A percentile compares a stretch with the other conserved stretches of the same genome.
These are phyloP conservation scores for Sphaerostilbella broomeana DNA, from an alignment of 2,329 filamentous ascomycete species.

Conservation along the genomic window DNA sequence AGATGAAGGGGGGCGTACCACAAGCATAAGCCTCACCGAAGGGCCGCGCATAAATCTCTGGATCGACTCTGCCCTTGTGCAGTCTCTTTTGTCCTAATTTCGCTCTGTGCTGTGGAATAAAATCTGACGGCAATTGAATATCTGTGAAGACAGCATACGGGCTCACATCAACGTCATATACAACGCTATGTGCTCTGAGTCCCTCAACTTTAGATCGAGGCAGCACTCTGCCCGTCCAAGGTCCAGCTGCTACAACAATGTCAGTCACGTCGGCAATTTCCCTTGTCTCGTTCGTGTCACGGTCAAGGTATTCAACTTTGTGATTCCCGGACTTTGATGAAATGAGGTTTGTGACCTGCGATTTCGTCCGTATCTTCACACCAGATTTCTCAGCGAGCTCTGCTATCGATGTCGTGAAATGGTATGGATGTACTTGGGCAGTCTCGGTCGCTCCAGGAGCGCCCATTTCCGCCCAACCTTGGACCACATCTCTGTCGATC, in stretches of 20 bases:
- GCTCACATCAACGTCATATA: conserved; percentile 57
- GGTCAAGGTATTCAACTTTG: conserved; percentile 54
- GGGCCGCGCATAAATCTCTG: conserved; percentile 89
- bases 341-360: conserved; percentile 61
- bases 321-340: conserved; percentile 46
- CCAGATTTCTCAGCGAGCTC: conserved; percentile 65
- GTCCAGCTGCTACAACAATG: conserved; percentile 50
- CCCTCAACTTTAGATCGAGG: conserved; percentile 53
- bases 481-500: conserved; percentile 62
- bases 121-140: conserved; percentile 65
- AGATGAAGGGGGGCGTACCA: conserved; percentile 41
- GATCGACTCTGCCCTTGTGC: conserved; percentile 62
- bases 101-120: conserved; percentile 45
- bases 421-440: conserved; percentile 86
- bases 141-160: conserved; percentile 81
- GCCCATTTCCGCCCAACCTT: conserved; percentile 77
- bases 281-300: conserved; percentile 30
- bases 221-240: conserved; percentile 56
- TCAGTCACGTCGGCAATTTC: conserved; percentile 44
- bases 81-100: conserved; percentile 43
- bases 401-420: conserved; percentile 83
- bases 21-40: conserved; percentile 90
- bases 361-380: conserved; percentile 59
- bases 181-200: conserved; percentile 58
- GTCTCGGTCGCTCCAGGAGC: conserved; percentile 61